These are phyloP conservation scores for Acanthochlamys bracteata DNA, from an alignment of 106 monocot genomes.

Conservation along the genomic window DNA sequence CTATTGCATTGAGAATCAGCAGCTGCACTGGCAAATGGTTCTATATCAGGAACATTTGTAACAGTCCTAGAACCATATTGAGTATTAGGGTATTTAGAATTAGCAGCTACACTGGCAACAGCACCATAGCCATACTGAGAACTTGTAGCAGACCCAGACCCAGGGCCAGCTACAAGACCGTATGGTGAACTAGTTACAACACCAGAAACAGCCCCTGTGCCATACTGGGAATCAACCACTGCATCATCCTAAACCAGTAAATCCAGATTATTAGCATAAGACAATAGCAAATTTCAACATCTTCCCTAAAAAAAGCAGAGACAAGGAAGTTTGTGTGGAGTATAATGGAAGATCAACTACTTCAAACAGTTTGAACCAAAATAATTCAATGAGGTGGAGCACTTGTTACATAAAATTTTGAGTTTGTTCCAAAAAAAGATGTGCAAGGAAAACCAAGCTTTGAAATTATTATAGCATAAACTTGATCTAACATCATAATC, in stretches of 20 bases:
- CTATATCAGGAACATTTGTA: too few relatives aligned
- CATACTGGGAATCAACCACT: conserved; percentile 11
- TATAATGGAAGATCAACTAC: too few relatives aligned
- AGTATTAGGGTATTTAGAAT: too few relatives aligned
- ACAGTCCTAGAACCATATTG: too few relatives aligned
- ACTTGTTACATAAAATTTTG: neutral
- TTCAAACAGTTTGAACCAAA: neutral
- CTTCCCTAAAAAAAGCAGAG: neutral
- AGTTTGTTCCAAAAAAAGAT: neutral
- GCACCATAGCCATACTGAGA: neutral
- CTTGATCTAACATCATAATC: neutral
- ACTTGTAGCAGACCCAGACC: neutral
- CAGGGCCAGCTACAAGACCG: neutral
- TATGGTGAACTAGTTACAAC: neutral
- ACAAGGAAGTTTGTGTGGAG: too few relatives aligned
- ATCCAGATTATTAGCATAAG: neutral
- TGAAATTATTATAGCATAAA: neutral
- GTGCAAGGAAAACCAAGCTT: neutral
- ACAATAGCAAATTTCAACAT: neutral
- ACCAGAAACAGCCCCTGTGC: neutral
- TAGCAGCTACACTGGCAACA: neutral
- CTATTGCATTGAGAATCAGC: too few relatives aligned
- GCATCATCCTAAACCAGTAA: conserved; percentile 13
- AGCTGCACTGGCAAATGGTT: too few relatives aligned
- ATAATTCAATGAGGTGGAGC: neutral